Evolutionary conservation across 371 early-diverging fungal genomes (phyloP).

Genomic region (Dinochytrium kinnereticum): DNA sequence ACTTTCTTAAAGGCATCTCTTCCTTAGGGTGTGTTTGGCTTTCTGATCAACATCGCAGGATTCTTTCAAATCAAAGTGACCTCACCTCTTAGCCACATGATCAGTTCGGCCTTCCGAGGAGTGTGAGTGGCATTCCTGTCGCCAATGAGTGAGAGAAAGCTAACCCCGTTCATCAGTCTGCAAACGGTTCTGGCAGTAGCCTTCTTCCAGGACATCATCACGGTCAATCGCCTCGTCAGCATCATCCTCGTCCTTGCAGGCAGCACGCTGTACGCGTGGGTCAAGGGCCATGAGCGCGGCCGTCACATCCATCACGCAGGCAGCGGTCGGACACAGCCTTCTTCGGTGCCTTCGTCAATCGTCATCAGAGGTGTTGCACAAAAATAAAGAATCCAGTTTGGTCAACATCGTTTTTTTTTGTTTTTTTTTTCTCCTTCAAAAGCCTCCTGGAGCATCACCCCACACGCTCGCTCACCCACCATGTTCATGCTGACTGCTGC

Average conservation of each 20-base stretch:
- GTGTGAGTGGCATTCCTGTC: conserved; percentile 44
- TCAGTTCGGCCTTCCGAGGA: conserved; percentile 47
- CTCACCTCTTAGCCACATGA: conserved; percentile 63
- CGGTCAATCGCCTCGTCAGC: conserved; percentile 47
- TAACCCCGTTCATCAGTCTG: conserved; percentile 43
- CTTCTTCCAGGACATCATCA: conserved; percentile 52
- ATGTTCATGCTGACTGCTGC: background rate
- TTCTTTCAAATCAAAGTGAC: conserved; percentile 68
- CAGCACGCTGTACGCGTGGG: conserved; percentile 52
- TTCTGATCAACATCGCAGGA: conserved; percentile 64
- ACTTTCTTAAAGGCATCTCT: too few relatives aligned
- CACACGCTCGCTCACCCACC: background rate
- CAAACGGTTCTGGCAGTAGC: conserved; percentile 57
- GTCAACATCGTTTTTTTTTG: background rate
- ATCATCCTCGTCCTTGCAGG: conserved; percentile 55
- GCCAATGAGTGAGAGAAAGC: too few relatives aligned
- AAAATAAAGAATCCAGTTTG: too few relatives aligned
- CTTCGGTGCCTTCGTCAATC: too few relatives aligned
- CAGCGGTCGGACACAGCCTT: too few relatives aligned
- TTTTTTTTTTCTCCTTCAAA: background rate
- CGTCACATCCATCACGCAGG: background rate
- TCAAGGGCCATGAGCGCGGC: conserved; percentile 5
- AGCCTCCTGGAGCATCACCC: background rate
- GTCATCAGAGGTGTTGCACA: too few relatives aligned
- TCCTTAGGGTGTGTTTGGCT: conserved; percentile 59